Evolutionary conservation across 2,329 filamentous ascomycete species (phyloP), one percentile per base, ranked within the genome.

Genomic region (Fusarium compactum): DNA sequence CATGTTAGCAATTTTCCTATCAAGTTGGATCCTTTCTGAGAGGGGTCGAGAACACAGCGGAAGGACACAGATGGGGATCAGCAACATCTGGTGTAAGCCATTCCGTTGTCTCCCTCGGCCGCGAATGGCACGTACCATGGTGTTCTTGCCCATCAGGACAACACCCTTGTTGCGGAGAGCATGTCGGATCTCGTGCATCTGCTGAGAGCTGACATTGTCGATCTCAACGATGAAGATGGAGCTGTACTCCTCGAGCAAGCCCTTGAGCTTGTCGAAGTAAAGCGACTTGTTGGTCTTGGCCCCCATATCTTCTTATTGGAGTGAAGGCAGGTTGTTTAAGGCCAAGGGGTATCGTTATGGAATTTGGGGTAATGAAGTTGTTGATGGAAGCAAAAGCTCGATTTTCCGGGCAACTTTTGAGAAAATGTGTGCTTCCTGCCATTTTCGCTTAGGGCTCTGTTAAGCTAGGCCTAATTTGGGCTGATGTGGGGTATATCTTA

Each of bases 201-300:
- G 97, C 91, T 99, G 96, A 78, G 96, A 99, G 85, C 92, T 94
- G 91, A 99, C 96, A 99, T 98, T 99, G 94, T 98, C 93, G 82
- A 95, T 92, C 82, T 90, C 82, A 84, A 97, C 95, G 85, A 99
- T 95, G 93, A 99, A 98, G 88, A 98, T 92, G 81, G 92, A 95
- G 84, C 90, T 90, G 92, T 97, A 98, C 84, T 94, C 91, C 88
- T 98, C 93, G 84, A 99, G 92, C 84, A 98, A 91, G 85, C 84
- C 85, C 92, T 98, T 97, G 84, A 99, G 94, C 94, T 98, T 98
- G 85, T 98, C 95, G 89, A 99, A 99, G 91, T 99, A 97, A 80
- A 83, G 92, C 84, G 93, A 90, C 91, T 98, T 99, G 91, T 91
- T 95, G 30, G 92, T 89, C 89, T 93, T 98, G 94, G 93, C 95